Base-by-base conservation (phyloP, 2,329 filamentous ascomycete species). In the Diaporthe vexans region DNA sequence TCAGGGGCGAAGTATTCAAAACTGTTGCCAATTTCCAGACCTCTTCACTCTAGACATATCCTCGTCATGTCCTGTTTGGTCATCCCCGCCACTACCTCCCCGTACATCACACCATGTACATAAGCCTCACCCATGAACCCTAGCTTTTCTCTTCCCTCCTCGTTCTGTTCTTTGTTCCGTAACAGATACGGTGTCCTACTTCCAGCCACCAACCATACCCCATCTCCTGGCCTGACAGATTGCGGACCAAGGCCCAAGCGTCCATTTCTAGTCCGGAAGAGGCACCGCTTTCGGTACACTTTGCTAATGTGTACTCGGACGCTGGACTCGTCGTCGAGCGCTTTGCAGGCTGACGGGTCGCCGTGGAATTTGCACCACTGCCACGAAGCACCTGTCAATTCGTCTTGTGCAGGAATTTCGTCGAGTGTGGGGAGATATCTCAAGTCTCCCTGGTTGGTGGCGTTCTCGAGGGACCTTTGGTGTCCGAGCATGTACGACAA, bases 81-180 rank as follows among this genome's bases (percentile, higher is more conserved):
- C 10, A 43, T 37, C 7, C 57, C 46, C 1, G n/a, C 35, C 24
- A 46, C 57, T 9, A 33, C 33, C 21, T 72, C 70, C 9, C 70
- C 70, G 33, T 63, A 72, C 70, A 72, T 72, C 11, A 72, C 51
- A 29, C 70, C 70, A 24, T 72, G 70, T 2, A 72, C 70, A 56
- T 72, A 72, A 4, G 46, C 19, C 24, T 72, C 70, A 3, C 70
- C 70, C 11, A 72, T n/a, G 15, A 65, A 65, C 11, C 29, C 26
- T 6, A 54, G 40, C 4, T 24, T 26, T 19, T 65, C 46, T 24
- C 13, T 72, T 29, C 52, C 51, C 33, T 65, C 57, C 4, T n/a
- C 11, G 10, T n/a, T 46, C 17, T 65, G 17, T 8, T 21, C 40
- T 21, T 52, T 52, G 24, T 48, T 26, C 40, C 52, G 35, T 33